These are phyloP conservation scores for Forsythia viridissima DNA, from an alignment of 257 asterid species.

Conservation along the genomic window DNA sequence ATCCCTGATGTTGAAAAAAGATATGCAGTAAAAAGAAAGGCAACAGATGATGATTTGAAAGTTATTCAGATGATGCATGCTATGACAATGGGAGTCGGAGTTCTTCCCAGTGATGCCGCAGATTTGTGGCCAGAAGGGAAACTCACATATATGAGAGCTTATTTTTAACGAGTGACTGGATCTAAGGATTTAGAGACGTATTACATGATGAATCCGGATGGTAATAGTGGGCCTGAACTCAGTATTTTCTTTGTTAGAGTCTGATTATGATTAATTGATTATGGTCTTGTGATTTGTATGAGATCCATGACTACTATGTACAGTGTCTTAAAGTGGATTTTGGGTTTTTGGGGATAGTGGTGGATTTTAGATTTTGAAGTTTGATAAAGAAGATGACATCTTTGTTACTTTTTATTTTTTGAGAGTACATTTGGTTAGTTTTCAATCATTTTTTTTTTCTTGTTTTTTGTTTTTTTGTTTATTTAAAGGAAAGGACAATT, in stretches of 20 bases:
- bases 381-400: no score
- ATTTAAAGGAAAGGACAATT: no score
- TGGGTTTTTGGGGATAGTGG: no score
- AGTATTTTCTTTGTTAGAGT: conserved; percentile 72
- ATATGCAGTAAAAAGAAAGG: conserved; percentile 71
- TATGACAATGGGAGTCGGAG: conserved; percentile 87
- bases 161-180: conserved; percentile 73
- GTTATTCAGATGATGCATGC: conserved; percentile 72
- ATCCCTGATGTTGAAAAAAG: conserved; percentile 12
- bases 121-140: conserved; percentile 51
- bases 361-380: no score
- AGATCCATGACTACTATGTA: no score
- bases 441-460: no score
- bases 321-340: no score
- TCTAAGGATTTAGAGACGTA: conserved; percentile 89
- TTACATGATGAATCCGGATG: conserved; percentile 91
- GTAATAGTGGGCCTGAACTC: conserved; percentile 82
- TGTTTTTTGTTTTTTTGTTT: no score
- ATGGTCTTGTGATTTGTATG: not conserved
- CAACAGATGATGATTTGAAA: conserved; percentile 73
- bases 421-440: no score
- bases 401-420: no score
- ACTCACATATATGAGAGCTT: conserved; percentile 79
- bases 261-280: no score
- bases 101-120: conserved; percentile 45